Evolutionary conservation across 768 basidiomycete species (phyloP), one percentile per base, ranked within the genome.

Genomic region (Collybia sordida): DNA sequence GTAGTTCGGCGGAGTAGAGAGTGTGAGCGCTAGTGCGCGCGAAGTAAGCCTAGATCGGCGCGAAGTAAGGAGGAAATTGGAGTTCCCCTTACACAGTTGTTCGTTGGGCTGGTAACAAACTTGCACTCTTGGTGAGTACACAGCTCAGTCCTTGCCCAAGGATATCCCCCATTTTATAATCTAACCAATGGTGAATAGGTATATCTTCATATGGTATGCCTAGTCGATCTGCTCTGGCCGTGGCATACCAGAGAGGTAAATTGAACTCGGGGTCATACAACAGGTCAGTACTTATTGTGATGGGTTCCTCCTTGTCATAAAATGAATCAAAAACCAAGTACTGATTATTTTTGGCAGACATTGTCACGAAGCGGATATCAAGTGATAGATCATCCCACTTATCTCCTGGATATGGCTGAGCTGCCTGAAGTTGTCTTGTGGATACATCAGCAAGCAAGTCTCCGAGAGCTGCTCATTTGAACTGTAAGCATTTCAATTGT

Each of bases 261-360:
- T 50, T 50, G 37, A 50, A 50, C 18, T 17, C n/a, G 3, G 35
- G 49, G 25, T 50, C 36, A 38, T 28, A 15, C 4, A 50, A 18
- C 9, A 23, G 14, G 5, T 42, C 24, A 36, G 19, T n/a, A 11
- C 34, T 34, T 8, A 45, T 14, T 18, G 23, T 25, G 27, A 45
- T 45, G 31, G 27, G 24, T 4, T 45, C 41, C 2, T 34, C 28
- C 1, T 21, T 31, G 17, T n/a, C 21, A 7, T 21, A 7, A 18
- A n/a, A n/a, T 23, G 34, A 34, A 25, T 45, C 43, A 24, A 19
- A 31, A 27, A 45, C 31, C 12, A 45, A 34, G 17, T 45, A 45
- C 12, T 14, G 14, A 15, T 18, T 18, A 6, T 31, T 14, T 12
- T 9, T 27, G 18, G 23, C 41, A 24, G 41, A 25, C 11, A 24